Percentiles rank a stretch among this genome's conserved stretches.
Evolutionary conservation across 1,139 yeast species (phyloP).

Genomic region (Magnusiomyces ingens): DNA sequence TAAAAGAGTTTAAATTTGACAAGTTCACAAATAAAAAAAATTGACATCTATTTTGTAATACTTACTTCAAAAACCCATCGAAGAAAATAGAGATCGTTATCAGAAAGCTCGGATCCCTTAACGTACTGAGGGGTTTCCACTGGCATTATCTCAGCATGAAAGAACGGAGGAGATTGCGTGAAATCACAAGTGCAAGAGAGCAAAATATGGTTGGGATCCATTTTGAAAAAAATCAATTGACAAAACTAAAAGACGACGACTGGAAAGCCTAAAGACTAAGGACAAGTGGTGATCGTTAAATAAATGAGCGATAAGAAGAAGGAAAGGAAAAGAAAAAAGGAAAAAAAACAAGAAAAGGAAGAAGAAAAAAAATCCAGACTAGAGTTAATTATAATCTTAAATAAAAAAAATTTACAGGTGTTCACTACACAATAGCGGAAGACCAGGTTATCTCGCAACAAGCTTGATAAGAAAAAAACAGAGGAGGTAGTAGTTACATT

Average conservation of each 20-base stretch:
- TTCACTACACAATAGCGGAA: not conserved
- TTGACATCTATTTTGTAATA: not conserved
- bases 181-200: slow-evolving; percentile 21
- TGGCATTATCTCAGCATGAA: slow-evolving; percentile 20
- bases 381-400: not conserved
- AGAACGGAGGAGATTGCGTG: slow-evolving; percentile 14
- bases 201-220: slow-evolving; percentile 15
- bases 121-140: slow-evolving; percentile 20
- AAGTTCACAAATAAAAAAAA: not conserved
- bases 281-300: not conserved
- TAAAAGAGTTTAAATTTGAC: no score
- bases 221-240: not conserved
- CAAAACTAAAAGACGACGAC: no score
- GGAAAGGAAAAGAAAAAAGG: not conserved
- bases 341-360: not conserved
- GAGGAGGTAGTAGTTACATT: not conserved
- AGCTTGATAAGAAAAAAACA: not conserved
- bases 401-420: not conserved
- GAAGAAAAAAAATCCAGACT: not conserved
- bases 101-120: slow-evolving; percentile 15
- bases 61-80: slow-evolving; percentile 24
- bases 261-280: no score
- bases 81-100: slow-evolving; percentile 22
- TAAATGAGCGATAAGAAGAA: not conserved
- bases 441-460: no score